Base-by-base conservation (phyloP, 192 early-diverging fungal species). In the Neocallimastix lanati region DNA sequence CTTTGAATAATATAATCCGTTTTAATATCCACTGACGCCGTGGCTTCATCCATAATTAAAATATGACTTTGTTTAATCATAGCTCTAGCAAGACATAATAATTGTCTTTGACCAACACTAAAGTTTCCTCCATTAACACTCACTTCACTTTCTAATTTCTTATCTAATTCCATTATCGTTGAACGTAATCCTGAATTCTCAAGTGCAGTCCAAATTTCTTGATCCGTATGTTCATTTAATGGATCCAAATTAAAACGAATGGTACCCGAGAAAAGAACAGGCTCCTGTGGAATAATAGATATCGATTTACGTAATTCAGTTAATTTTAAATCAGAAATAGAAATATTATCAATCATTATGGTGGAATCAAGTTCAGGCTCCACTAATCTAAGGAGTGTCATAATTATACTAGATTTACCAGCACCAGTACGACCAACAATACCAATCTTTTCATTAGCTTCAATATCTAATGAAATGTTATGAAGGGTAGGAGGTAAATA, bases 11-110 rank as follows among this genome's bases (percentile, higher is more conserved):
- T 81, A 12, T 88, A 88, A 81, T 96, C 95, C 4, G 94, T 95
- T 77, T 91, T 92, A 82, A 91, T 87, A 83, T 95, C 93, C 2
- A 94, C 92, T 12, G 87, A 82, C 4, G 50, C 85, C 13, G 92
- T 93, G 1, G 92, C 92, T 79, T 96, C 95, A 81, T 96, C 93
- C 85, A 95, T 84, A 36, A 96, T 86, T 81, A 88, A 90, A 28
- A 94, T 78, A 38, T 85, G 84, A 37, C 89, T 87, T 13, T 88
- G 85, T 13, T 88, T 81, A 15, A 94, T 81, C 78, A 94, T 85
- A 28, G 93, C 92, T 18, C 93, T 84, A 5, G 92, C 92, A 79
- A 94, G 84, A 84, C 93, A 94, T 30, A 94, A 84, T 14, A 97
- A 84, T 84, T 96, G 95, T 7, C 93, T 85, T 82, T 96, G 93